These are phyloP conservation scores for Termitomyces titanicus DNA, from an alignment of 768 basidiomycete species.

Conservation along the genomic window DNA sequence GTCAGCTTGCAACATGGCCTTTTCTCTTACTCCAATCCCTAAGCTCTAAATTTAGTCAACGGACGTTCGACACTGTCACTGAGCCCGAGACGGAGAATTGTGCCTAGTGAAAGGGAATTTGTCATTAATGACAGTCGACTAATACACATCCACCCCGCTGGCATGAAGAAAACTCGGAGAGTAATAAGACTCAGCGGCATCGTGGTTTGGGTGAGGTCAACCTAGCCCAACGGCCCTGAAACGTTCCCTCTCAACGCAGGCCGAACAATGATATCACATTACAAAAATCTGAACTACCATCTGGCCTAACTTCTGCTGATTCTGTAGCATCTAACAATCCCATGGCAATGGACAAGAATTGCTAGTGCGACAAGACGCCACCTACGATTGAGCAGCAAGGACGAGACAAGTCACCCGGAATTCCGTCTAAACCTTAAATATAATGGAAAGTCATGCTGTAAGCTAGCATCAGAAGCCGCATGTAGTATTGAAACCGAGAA, in stretches of 20 bases:
- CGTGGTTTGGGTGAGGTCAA: not conserved
- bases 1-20: not conserved
- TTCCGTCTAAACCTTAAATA: not conserved
- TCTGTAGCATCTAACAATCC: not conserved
- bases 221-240: not conserved
- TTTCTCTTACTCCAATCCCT: not conserved
- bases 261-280: not conserved
- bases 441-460: not conserved
- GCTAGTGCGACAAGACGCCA: not conserved
- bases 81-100: not conserved
- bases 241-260: not conserved
- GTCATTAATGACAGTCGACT: not conserved
- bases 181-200: not conserved
- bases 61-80: not conserved
- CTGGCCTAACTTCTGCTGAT: not conserved
- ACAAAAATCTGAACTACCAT: not conserved
- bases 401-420: not conserved
- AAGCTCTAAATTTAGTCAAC: conserved; percentile 1
- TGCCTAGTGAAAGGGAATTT: not conserved
- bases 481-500: not conserved
- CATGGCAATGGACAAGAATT: not conserved
- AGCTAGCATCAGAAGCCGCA: not conserved
- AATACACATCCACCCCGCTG: not conserved
- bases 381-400: not conserved
- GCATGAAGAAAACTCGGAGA: not conserved